Conservation (phyloP, 2,329 filamentous ascomycete genomes). For the Botryotinia convoluta region DNA sequence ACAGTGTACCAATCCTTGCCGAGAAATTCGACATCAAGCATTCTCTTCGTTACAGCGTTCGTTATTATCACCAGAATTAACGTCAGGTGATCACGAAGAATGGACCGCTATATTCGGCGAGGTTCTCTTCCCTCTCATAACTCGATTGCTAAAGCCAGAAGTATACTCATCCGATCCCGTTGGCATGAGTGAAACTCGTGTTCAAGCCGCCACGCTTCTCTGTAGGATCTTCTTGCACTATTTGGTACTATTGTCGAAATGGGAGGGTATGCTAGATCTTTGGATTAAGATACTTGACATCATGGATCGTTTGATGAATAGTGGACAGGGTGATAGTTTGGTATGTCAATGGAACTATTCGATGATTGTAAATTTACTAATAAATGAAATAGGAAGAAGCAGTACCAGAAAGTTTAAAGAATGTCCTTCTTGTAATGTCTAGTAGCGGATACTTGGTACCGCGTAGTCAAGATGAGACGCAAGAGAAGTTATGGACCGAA, state of each 20-base stretch:
- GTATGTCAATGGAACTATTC: conserved; percentile 51
- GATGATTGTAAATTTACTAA: conserved; percentile 22
- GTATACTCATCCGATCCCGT: conserved; percentile 86
- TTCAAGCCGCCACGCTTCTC: conserved; percentile 84
- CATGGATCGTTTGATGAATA: conserved; percentile 95
- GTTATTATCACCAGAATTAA: conserved; percentile 79
- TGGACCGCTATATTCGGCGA: conserved; percentile 96
- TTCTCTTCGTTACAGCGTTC: conserved; percentile 83
- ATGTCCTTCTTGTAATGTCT: conserved; percentile 92
- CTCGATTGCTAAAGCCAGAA: conserved; percentile 85
- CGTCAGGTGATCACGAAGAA: conserved; percentile 78
- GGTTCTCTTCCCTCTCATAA: conserved; percentile 88
- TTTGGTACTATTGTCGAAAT: conserved; percentile 76
- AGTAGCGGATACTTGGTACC: conserved; percentile 81
- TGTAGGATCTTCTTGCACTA: conserved; percentile 97
- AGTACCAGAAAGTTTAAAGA: conserved; percentile 92
- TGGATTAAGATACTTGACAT: conserved; percentile 92
- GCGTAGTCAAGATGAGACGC: conserved; percentile 55
- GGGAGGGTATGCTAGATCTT: conserved; percentile 84
- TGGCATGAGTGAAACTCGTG: conserved; percentile 93
- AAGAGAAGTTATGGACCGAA: conserved; percentile 58
- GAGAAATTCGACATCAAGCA: conserved; percentile 86
- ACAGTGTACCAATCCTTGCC: conserved; percentile 92
- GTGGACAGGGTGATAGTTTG: conserved; percentile 84
- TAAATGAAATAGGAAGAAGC: conserved; percentile 71